Evolutionary conservation across 352 stramenopile species (phyloP), one percentile per base, ranked within the genome.

Genomic region (Phytophthora cryptogea): DNA sequence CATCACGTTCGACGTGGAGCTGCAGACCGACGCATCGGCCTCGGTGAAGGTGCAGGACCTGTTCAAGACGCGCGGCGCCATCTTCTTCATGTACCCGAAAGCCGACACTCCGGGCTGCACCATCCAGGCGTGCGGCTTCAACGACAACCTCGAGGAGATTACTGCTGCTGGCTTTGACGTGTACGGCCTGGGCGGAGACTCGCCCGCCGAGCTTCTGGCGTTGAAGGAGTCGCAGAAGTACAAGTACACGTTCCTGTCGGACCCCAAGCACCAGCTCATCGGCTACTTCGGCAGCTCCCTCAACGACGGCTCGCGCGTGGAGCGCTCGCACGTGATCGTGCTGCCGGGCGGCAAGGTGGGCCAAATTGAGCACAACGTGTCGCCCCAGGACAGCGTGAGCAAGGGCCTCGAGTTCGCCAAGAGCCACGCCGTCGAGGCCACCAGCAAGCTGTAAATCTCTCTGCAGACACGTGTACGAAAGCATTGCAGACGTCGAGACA

Each of bases 41-140:
- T 74, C 50, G 10, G 77, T 92, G 10, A 72, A 78, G 43, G 72
- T 94, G 36, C 83, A 92, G 50, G 73, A 86, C 16, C 51, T 95
- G 33, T 78, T 93, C 55, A 77, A 89, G 56, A 80, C 87, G 5
- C 75, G 84, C 13, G 86, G 84, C 17, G 83, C 71, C 37, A 87
- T 95, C 51, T 92, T 95, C 70, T 95, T 95, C 68, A 94, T 94
- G 81, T 95, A 89, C 66, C 85, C 87, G 5, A 92, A 92, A 57
- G 87, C 87, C 0, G 81, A 95, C 60, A 95, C 87, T 7, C 82
- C 83, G 4, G 87, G 85, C 5, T 95, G 87, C 60, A 95, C 87
- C 42, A 81, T 78, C 26, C 87, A 95, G 63, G 83, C 87, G 11
- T 92, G 83, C 30, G 85, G 84, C 16, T 95, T 90, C 70, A 93